Evolutionary conservation across 441 rosid species (phyloP).

Genomic region (Eutrema salsugineum): DNA sequence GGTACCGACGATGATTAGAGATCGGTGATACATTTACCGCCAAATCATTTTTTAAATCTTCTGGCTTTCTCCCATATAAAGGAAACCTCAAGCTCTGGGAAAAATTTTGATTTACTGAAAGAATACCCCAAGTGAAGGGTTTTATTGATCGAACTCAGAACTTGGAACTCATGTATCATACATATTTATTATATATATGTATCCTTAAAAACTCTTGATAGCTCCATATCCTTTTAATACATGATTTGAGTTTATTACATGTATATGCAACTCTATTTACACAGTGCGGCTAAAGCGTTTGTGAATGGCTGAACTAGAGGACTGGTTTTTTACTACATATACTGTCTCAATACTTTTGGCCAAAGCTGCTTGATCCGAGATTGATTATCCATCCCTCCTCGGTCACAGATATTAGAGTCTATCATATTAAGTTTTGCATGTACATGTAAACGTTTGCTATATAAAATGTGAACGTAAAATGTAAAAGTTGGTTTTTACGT

Average conservation of each 20-base stretch:
- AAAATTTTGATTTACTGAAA: slow-evolving; percentile 18
- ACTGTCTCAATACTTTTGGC: background rate
- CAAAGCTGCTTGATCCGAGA: background rate
- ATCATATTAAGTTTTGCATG: slow-evolving; percentile 14
- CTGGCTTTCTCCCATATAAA: background rate
- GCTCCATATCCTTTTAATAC: background rate
- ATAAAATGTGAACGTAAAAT: background rate
- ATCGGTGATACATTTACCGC: background rate
- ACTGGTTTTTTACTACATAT: background rate
- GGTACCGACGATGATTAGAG: slow-evolving; percentile 88
- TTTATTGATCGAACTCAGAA: slow-evolving; percentile 6
- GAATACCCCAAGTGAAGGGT: background rate
- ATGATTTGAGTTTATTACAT: slow-evolving; percentile 1
- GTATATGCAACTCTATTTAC: background rate
- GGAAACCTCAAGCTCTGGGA: slow-evolving; percentile 7
- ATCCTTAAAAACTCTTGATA: background rate
- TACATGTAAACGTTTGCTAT: background rate
- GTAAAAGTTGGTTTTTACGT: background rate
- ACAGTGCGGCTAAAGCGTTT: background rate
- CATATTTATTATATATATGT: slow-evolving; percentile 6
- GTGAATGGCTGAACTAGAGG: background rate
- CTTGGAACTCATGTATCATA: slow-evolving; percentile 6
- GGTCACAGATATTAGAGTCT: slow-evolving; percentile 27
- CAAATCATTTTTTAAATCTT: background rate
- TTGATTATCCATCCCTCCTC: background rate